Evolutionary conservation across 805 yeast species (phyloP), one percentile per base, ranked within the genome.

Genomic region (Ogataea thermomethanolica): DNA sequence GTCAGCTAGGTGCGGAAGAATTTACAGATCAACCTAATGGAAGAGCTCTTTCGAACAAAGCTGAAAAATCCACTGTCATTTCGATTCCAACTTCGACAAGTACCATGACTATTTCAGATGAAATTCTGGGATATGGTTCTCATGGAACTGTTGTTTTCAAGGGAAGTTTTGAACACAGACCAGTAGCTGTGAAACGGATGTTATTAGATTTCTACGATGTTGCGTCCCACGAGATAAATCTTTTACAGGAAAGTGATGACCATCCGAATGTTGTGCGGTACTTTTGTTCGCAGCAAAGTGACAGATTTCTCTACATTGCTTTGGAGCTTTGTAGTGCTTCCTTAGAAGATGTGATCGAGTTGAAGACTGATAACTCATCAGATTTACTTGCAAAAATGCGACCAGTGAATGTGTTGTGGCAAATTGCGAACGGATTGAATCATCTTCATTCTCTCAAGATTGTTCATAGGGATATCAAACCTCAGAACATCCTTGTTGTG

Each of bases 161-260:
- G 56, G 99, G 99, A 0, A 74, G 78, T 4, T 93, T 90, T 65
- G 96, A 91, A 56, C 82, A 79, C 50, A 73, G 99, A 41, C 96
- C 95, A 1, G 99, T 93, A 5, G 99, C 99, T 0, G 95, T 93
- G 6, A 93, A 93, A 60, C 68, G 98, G 53, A 86, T 93, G 95
- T 67, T 93, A 38, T 71, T 90, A 26, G 96, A 90, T 58, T 93
- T 90, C 56, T 91, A 85, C 61, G 97, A 93, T 55, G 78, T 91
- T 42, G 98, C 98, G 2, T 81, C 88, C 7, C 95, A 87, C 51
- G 99, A 91, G 56, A 95, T 93, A 9, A 74, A 81, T 20, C 62
- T 91, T 10, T 65, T 91, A 25, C 95, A 91, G 44, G 97, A 91
- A 58, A 86, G 95, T 65, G 99, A 93, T 54, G 96, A 89, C 59